These are phyloP conservation scores for Schizosaccharomyces osmophilus DNA, from an alignment of 805 yeast species.

Conservation along the genomic window DNA sequence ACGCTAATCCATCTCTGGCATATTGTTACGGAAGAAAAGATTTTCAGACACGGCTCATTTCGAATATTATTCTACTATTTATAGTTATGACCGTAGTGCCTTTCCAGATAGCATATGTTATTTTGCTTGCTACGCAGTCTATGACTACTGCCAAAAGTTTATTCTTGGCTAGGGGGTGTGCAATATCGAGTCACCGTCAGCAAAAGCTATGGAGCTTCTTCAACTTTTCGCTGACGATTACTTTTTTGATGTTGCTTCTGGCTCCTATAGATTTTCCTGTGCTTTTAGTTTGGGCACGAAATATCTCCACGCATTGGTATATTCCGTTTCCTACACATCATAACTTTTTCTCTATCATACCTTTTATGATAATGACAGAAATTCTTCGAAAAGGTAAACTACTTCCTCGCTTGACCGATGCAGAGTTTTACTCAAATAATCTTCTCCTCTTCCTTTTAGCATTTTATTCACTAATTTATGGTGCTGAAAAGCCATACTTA, in stretches of 20 bases:
- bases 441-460: background rate
- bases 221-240: conserved; percentile 38
- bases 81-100: conserved; percentile 45
- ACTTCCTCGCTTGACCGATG: conserved; percentile 17
- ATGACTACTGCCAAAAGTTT: conserved; percentile 13
- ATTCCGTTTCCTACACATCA: conserved; percentile 77
- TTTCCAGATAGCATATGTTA: conserved; percentile 50
- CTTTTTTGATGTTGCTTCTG: conserved; percentile 51
- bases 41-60: conserved; percentile 4
- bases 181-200: background rate
- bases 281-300: conserved; percentile 57
- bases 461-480: background rate
- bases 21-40: background rate
- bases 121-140: conserved; percentile 34
- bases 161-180: background rate
- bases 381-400: conserved; percentile 25
- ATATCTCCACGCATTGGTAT: conserved; percentile 50
- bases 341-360: conserved; percentile 51
- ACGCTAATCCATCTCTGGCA: background rate
- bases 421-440: background rate
- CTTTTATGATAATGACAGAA: conserved; percentile 38
- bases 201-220: conserved; percentile 13
- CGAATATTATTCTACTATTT: conserved; percentile 14
- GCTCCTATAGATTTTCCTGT: conserved; percentile 60
- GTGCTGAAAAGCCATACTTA: background rate